Evolutionary conservation across 2,329 filamentous ascomycete species (phyloP).

Genomic region (Aureobasidium sp.): DNA sequence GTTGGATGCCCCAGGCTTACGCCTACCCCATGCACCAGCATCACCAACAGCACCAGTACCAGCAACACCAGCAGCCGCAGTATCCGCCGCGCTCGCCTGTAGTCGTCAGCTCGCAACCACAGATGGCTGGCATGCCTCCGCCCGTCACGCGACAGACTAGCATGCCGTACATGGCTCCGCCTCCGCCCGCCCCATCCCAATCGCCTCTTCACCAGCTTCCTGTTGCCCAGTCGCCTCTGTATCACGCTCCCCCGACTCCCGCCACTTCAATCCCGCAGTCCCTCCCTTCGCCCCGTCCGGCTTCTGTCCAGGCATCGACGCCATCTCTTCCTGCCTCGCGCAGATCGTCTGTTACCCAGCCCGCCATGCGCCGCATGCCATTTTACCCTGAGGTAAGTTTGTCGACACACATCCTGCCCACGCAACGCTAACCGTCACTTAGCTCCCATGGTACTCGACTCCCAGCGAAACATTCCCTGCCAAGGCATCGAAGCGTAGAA

Average conservation of each 20-base stretch:
- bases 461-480: slow-evolving; percentile 46
- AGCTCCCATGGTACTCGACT: slow-evolving; percentile 54
- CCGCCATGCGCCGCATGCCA: slow-evolving; percentile 28
- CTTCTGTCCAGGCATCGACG: slow-evolving; percentile 26
- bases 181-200: slow-evolving; percentile 14
- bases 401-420: neutral
- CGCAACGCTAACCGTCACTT: slow-evolving; percentile 2
- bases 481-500: slow-evolving; percentile 39
- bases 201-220: slow-evolving; percentile 10
- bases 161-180: slow-evolving; percentile 15
- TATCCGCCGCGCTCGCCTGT: slow-evolving; percentile 34
- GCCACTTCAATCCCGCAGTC: slow-evolving; percentile 29
- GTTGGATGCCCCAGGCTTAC: slow-evolving; percentile 30
- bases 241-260: slow-evolving; percentile 12
- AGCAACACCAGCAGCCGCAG: slow-evolving; percentile 24
- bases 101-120: slow-evolving; percentile 37
- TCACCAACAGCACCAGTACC: slow-evolving; percentile 18
- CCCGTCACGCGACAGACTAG: slow-evolving; percentile 30
- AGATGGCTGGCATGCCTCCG: slow-evolving; percentile 36
- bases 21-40: slow-evolving; percentile 29
- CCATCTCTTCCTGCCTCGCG: slow-evolving; percentile 23
- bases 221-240: slow-evolving; percentile 6
- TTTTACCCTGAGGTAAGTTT: slow-evolving; percentile 42
- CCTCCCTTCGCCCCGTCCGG: slow-evolving; percentile 21
- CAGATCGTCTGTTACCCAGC: slow-evolving; percentile 17